Conservation (phyloP, 202 grass and related monocot species). For the Elaeis oleifera region DNA sequence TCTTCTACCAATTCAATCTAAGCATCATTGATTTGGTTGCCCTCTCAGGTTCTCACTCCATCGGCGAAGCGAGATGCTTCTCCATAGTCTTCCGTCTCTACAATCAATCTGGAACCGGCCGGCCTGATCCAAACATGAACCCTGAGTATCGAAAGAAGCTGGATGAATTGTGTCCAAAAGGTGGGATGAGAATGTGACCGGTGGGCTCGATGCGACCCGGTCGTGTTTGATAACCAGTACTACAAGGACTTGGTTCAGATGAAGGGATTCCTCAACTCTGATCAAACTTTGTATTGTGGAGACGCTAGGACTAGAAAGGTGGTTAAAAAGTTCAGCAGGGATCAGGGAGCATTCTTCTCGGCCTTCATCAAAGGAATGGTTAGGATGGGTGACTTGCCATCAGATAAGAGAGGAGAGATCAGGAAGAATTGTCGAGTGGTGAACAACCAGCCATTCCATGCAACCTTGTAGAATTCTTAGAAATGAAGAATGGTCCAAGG, state of each 20-base stretch:
- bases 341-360: constrained; percentile 68
- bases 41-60: constrained; percentile 85
- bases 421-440: constrained; percentile 64
- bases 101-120: constrained; percentile 80
- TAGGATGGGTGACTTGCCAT: constrained; percentile 83
- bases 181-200: constrained; percentile 65
- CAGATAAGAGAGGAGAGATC: constrained; percentile 61
- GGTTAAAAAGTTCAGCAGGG: constrained; percentile 35
- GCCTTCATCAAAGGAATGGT: constrained; percentile 80
- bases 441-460: constrained; percentile 18
- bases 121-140: constrained; percentile 85
- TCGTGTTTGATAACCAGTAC: constrained; percentile 84
- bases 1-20: constrained; percentile 70
- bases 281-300: constrained; percentile 87
- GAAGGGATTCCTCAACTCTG: constrained; percentile 83
- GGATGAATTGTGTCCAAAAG: constrained; percentile 48
- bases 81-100: constrained; percentile 97
- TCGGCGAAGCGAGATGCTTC: constrained; percentile 88
- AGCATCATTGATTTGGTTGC: constrained; percentile 64
- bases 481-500: too few species aligned
- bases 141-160: constrained; percentile 33
- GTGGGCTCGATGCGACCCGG: constrained; percentile 68
- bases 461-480: too few species aligned
- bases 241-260: constrained; percentile 78
- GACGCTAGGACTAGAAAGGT: constrained; percentile 26